Evolutionary conservation across 2,329 filamentous ascomycete species (phyloP).

Genomic region (Knufia petricola): DNA sequence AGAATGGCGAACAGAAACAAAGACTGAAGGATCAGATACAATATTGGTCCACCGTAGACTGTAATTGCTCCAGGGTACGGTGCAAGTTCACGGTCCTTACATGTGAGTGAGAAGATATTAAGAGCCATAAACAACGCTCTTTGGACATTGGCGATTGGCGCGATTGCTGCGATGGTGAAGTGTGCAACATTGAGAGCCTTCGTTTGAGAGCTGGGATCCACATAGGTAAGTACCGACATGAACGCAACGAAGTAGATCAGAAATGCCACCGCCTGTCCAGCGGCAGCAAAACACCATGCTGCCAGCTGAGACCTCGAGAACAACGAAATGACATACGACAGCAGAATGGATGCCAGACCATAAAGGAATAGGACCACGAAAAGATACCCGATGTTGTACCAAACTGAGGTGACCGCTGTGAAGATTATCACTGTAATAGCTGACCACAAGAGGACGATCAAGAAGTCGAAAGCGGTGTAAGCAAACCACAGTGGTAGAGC

Average conservation of each 20-base stretch:
- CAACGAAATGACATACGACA: slow-evolving; percentile 73
- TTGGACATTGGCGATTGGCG: slow-evolving; percentile 67
- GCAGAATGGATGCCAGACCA: slow-evolving; percentile 64
- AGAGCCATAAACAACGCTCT: slow-evolving; percentile 66
- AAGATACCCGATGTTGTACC: slow-evolving; percentile 71
- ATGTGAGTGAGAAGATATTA: slow-evolving; percentile 76
- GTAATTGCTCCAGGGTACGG: slow-evolving; percentile 60
- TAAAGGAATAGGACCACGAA: slow-evolving; percentile 75
- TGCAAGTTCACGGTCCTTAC: slow-evolving; percentile 52
- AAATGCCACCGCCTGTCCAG: slow-evolving; percentile 63
- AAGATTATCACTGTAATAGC: slow-evolving; percentile 62
- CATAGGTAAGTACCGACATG: slow-evolving; percentile 63
- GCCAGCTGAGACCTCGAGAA: slow-evolving; percentile 70
- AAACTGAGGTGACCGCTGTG: slow-evolving; percentile 50
- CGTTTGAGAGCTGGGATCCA: slow-evolving; percentile 60
- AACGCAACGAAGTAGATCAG: slow-evolving; percentile 64
- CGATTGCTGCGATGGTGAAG: slow-evolving; percentile 62
- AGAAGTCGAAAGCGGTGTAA: slow-evolving; percentile 71
- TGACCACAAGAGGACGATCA: slow-evolving; percentile 58
- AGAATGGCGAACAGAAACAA: slow-evolving; percentile 61
- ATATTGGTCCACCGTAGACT: slow-evolving; percentile 72
- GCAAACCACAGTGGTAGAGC: slow-evolving; percentile 76
- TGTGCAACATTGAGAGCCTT: slow-evolving; percentile 57
- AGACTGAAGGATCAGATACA: slow-evolving; percentile 70
- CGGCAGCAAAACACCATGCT: slow-evolving; percentile 74